Base-by-base conservation (phyloP, 1,284 basidiomycete genomes). In the Agroathelia rolfsii region DNA sequence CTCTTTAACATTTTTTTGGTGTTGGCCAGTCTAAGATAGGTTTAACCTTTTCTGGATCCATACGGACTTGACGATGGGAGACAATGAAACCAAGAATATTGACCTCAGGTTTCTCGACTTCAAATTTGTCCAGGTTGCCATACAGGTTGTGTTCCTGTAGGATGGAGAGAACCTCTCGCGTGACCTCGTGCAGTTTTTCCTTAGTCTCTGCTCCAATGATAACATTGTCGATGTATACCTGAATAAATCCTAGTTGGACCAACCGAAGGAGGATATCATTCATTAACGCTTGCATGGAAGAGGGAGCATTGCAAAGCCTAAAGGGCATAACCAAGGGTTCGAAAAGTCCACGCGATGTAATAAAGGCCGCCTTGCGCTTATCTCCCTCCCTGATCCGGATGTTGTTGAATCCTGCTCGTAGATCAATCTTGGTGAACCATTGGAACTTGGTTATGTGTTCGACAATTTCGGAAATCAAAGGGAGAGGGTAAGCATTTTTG, bases 11-110 rank as follows among this genome's bases (percentile, higher is more conserved):
- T 14, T n/a, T 44, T 0, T 26, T 41, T 0, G 58, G 59, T 0
- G 21, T 16, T 1, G 50, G 50, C 59, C 59, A 64, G 4, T 41
- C n/a, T 1, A 26, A 22, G 18, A 62, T 40, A 2, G 46, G 39
- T 7, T 46, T 6, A 0, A 62, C 36, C 38, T 64, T 62, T 3
- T 31, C 32, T 0, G 40, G 38, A 21, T 55, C 47, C 55, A 61
- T 58, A 0, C 17, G n/a, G 11, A 59, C 30, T 0, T 50, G 47
- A 6, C 45, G 28, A 35, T 41, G 19, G 0, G 24, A 33, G 13
- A 62, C 39, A 18, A 56, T 43, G 16, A 56, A 44, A 5, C 66
- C 64, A 0, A 72, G 51, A 44, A 58, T 72, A n/a, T 63, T 53
- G 1, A 58, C 44, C 10, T 46, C 7, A 0, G 25, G 14, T 7